Evolutionary conservation across 1,139 yeast species (phyloP).

Genomic region (Pichia inconspicua): DNA sequence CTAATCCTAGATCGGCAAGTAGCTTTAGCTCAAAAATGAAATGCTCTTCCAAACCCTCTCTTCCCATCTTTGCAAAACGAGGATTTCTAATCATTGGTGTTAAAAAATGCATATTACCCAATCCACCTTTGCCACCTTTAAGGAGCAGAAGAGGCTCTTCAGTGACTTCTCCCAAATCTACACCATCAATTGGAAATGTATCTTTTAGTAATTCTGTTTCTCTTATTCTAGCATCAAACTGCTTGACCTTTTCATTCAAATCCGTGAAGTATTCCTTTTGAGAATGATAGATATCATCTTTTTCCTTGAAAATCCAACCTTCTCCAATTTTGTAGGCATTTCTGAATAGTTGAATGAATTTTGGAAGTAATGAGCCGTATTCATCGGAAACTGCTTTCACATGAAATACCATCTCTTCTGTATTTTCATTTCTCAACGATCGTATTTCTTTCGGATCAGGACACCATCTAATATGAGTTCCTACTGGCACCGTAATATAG

Average conservation of each 20-base stretch:
- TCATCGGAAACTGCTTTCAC: constrained; percentile 22
- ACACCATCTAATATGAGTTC: constrained; percentile 81
- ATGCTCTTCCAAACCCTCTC: constrained; percentile 56
- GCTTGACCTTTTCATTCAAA: constrained; percentile 53
- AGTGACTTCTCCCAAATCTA: constrained; percentile 64
- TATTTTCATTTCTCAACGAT: constrained; percentile 24
- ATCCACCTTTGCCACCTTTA: constrained; percentile 86
- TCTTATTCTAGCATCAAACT: constrained; percentile 54
- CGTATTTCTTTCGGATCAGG: constrained; percentile 57
- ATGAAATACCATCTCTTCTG: constrained; percentile 21
- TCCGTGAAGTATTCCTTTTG: constrained; percentile 57
- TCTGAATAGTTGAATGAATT: constrained; percentile 52
- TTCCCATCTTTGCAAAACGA: constrained; percentile 73
- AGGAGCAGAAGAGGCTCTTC: constrained; percentile 60
- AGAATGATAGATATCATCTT: constrained; percentile 60
- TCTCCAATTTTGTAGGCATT: constrained; percentile 55
- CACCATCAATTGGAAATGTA: constrained; percentile 67
- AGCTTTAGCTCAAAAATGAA: constrained; percentile 78
- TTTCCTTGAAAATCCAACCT: constrained; percentile 83
- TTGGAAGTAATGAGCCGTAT: constrained; percentile 27
- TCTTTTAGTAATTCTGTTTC: constrained; percentile 58
- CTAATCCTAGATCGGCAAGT: constrained; percentile 87
- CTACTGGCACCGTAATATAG: constrained; percentile 80
- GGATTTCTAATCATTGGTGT: constrained; percentile 84
- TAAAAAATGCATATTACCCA: constrained; percentile 92